Base-by-base conservation (phyloP, 768 basidiomycete species). In the Russula olivacea region DNA sequence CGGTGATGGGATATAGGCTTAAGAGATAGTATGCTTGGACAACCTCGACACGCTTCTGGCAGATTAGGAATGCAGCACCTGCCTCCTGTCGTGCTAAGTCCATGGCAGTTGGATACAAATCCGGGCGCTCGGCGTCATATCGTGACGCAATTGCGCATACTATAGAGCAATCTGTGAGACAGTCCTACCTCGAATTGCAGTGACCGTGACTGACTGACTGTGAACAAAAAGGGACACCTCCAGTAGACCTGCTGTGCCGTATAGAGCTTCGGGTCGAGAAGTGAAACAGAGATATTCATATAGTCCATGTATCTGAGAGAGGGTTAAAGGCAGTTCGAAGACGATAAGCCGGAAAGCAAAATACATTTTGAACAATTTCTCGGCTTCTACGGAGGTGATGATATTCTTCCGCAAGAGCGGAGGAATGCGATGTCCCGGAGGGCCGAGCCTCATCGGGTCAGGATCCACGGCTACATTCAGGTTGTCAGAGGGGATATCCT, bases 181-280 rank as follows among this genome's bases (percentile, higher is more conserved):
- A 14, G 17, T 25, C 48, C 41, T 34, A 32, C 38, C 50, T 43
- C 34, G n/a, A 23, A 34, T 40, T 21, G 52, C 17, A 30, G 38
- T 23, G 58, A n/a, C 28, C 6, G 58, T 14, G 68, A 84, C 85
- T 83, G 69, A 92, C 90, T 83, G 62, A 92, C 91, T 50, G 94
- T 96, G 74, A 96, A 93, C 45, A 98, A 74, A 78, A 98, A 96
- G 1, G 93, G 91, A 68, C 88, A 91, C 30, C 94, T 84, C 74
- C 86, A 85, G 65, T 85, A 88, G 4, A 89, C 89, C 66, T 81
- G 83, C 59, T 88, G 88, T 10, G 93, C 87, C 0, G 91, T 93
- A 71, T 98, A 94, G 23, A 96, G 80, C 36, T 82, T 80, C 12
- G 88, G 87, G 68, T 95, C 93, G 36, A 96, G 76, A 28, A 96